phyloP scores from a whole-genome alignment of 495 filamentous ascomycete genomes.

The Filosporella fistucella region DNA sequence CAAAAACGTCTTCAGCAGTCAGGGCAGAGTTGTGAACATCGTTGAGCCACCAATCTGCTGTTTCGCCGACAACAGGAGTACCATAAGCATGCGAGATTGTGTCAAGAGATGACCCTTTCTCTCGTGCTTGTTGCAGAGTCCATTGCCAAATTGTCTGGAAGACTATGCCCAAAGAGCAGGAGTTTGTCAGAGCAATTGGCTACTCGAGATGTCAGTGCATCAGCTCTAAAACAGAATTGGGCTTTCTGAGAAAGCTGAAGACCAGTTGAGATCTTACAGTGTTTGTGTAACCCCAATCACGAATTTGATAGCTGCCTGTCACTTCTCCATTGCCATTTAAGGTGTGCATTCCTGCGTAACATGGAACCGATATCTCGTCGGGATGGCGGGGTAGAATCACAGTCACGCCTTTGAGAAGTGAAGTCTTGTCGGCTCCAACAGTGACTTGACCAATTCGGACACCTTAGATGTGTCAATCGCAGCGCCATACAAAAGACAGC shows the following conservation, averaged over 20 bases:
- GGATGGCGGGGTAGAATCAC: constrained; percentile 24
- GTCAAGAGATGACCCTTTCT: constrained; percentile 8
- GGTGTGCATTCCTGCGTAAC: constrained; percentile 22
- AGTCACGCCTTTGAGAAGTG: constrained; percentile 22
- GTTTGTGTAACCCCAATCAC: constrained; percentile 25
- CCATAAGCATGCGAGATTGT: constrained; percentile 19
- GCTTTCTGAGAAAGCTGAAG: neutral
- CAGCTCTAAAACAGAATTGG: neutral
- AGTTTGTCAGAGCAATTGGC: constrained; percentile 26
- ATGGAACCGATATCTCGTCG: constrained; percentile 21
- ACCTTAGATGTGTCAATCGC: constrained; percentile 7
- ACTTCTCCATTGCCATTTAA: constrained; percentile 27
- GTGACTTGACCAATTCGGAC: constrained; percentile 24
- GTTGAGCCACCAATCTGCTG: constrained; percentile 24
- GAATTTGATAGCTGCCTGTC: constrained; percentile 21
- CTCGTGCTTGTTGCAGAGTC: constrained; percentile 10
- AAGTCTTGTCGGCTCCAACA: constrained; percentile 18
- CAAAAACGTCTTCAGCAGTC: constrained; percentile 9
- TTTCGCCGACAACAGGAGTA: constrained; percentile 24
- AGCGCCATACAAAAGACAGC: neutral
- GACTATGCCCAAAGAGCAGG: constrained; percentile 21
- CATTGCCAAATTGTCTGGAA: constrained; percentile 22
- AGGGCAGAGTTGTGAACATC: constrained; percentile 20
- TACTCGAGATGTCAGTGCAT: too few species aligned
- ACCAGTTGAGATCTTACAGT: constrained; percentile 19